Evolutionary conservation across 2,329 filamentous ascomycete genomes (phyloP).

Genomic region (Cladosporium colombiae): DNA sequence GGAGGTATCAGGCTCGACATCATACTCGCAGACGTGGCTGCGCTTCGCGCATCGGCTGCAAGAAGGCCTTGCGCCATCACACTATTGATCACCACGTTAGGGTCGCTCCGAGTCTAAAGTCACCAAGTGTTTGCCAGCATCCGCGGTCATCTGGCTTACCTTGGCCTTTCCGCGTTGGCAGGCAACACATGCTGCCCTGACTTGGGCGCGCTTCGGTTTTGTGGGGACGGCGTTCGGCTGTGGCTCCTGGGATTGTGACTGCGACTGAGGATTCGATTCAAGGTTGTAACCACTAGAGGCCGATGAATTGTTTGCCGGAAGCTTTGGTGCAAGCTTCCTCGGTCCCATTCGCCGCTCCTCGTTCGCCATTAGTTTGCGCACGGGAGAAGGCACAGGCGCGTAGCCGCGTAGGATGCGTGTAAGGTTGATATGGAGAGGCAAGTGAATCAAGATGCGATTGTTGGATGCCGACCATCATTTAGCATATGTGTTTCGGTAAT

Average conservation of each 20-base stretch:
- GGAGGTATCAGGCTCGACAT: conserved; percentile 18
- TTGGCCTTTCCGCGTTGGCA: conserved; percentile 19
- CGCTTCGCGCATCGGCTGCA: conserved; percentile 17
- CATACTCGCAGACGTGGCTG: conserved; percentile 14
- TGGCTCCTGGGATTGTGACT: conserved; percentile 4
- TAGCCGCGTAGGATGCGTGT: background rate
- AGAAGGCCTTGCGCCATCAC: conserved; percentile 12
- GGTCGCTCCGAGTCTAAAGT: background rate
- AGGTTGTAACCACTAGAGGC: background rate
- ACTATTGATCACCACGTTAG: conserved; percentile 9
- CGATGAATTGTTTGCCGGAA: conserved; percentile 13
- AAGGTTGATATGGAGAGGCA: background rate
- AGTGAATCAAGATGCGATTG: conserved; percentile 3
- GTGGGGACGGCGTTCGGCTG: background rate
- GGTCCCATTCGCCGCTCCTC: conserved; percentile 17
- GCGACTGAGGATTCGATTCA: conserved; percentile 1
- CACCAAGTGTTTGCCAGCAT: background rate
- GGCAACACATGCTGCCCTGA: conserved; percentile 15
- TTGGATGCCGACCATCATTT: conserved; percentile 10
- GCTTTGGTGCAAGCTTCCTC: conserved; percentile 19
- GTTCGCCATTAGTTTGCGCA: conserved; percentile 13
- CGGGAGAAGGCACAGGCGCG: background rate
- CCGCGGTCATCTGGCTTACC: conserved; percentile 1
- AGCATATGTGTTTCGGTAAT: background rate
- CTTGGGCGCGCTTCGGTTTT: conserved; percentile 17